phyloP scores from a whole-genome alignment of 495 filamentous ascomycete species.

The Penicillium odoratum region DNA sequence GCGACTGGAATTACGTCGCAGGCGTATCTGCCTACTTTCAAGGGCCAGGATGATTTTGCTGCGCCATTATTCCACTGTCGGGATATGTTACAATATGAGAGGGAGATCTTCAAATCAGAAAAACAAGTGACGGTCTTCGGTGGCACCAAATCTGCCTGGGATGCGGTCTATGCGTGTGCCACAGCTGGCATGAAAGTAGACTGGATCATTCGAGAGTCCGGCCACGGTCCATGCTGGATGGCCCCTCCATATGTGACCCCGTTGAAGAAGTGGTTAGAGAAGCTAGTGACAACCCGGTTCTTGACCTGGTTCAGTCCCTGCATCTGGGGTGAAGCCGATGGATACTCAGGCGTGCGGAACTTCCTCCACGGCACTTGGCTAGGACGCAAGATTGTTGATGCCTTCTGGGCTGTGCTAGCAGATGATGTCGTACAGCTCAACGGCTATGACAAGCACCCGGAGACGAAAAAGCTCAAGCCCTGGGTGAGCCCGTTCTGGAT shows the following conservation, averaged over 20 bases:
- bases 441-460: constrained; percentile 59
- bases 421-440: constrained; percentile 60
- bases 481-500: constrained; percentile 65
- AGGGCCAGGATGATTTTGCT: constrained; percentile 50
- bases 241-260: constrained; percentile 62
- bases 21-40: constrained; percentile 53
- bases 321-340: constrained; percentile 59
- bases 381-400: constrained; percentile 66
- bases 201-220: constrained; percentile 76
- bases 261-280: constrained; percentile 58
- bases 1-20: constrained; percentile 69
- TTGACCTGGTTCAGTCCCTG: constrained; percentile 67
- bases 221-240: constrained; percentile 75
- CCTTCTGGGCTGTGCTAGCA: constrained; percentile 65
- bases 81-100: constrained; percentile 51
- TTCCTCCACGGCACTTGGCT: constrained; percentile 68
- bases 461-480: constrained; percentile 65
- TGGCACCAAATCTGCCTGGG: constrained; percentile 74
- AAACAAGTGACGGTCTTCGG: constrained; percentile 63
- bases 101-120: constrained; percentile 30
- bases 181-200: constrained; percentile 65
- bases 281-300: constrained; percentile 63
- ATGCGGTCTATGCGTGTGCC: constrained; percentile 70
- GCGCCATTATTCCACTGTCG: constrained; percentile 64
- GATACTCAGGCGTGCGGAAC: constrained; percentile 40